Evolutionary conservation across 169 alveolate genomes (phyloP).

Genomic region (Eimeria tenella): DNA sequence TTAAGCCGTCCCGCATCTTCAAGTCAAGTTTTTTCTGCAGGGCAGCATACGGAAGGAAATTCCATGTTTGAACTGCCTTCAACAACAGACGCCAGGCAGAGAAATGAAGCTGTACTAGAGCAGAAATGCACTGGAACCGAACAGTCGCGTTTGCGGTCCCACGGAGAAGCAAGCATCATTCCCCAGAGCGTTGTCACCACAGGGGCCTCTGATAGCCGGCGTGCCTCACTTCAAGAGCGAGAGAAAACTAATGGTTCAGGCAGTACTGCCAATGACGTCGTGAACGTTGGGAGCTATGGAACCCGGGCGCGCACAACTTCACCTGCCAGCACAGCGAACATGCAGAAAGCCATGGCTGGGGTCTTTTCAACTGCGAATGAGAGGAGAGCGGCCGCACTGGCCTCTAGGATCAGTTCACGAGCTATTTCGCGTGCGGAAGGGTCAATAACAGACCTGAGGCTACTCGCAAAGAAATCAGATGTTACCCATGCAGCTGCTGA

Average conservation of each 20-base stretch:
- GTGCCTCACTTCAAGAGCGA: background rate
- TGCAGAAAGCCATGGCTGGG: slow-evolving; percentile 42
- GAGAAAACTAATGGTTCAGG: background rate
- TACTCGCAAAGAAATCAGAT: slow-evolving; percentile 11
- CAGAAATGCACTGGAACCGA: background rate
- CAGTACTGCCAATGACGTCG: background rate
- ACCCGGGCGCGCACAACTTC: background rate
- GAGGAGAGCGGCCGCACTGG: slow-evolving; percentile 32
- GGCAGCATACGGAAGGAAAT: no score
- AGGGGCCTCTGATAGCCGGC: background rate
- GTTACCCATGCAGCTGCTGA: slow-evolving; percentile 46
- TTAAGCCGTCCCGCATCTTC: no score
- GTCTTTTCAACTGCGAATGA: slow-evolving; percentile 27
- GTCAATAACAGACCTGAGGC: background rate
- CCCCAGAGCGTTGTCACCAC: background rate
- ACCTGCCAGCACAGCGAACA: background rate
- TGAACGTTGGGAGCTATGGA: background rate
- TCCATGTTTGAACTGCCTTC: no score
- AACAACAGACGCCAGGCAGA: background rate
- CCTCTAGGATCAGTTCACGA: slow-evolving; percentile 44
- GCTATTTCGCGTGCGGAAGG: slow-evolving; percentile 47
- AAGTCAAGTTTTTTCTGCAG: no score
- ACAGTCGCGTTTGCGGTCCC: background rate
- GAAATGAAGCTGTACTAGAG: background rate
- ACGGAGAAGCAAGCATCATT: background rate